Evolutionary conservation across 305 asterid species (phyloP).

Genomic region (Fraxinus dipetala): DNA sequence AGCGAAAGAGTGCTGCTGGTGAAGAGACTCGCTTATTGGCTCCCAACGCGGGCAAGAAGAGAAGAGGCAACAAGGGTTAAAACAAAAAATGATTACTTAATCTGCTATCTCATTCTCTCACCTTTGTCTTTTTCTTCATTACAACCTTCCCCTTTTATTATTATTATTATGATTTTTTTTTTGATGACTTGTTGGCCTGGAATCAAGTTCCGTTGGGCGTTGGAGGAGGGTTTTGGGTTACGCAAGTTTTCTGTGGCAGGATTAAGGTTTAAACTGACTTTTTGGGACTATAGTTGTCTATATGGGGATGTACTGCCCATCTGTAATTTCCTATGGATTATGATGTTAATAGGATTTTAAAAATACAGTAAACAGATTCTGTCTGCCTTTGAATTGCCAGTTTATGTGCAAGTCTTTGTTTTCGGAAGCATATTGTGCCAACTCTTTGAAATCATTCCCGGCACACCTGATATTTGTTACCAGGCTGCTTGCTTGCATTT

Average conservation of each 20-base stretch:
- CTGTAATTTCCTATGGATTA: neutral
- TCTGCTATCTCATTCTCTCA: slow-evolving; percentile 2
- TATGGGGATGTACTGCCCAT: slow-evolving; percentile 7
- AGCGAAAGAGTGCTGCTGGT: slow-evolving; percentile 13
- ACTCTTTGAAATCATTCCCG: neutral
- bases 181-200: neutral
- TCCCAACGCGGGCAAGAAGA: slow-evolving; percentile 12
- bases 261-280: neutral
- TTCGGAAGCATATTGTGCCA: neutral
- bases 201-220: neutral
- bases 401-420: neutral
- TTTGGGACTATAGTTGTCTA: slow-evolving; percentile 12
- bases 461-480: neutral
- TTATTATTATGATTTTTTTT: neutral
- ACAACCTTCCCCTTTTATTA: neutral
- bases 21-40: slow-evolving; percentile 9
- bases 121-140: slow-evolving; percentile 1
- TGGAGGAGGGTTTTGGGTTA: neutral
- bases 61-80: neutral
- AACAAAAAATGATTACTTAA: neutral
- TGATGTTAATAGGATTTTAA: neutral
- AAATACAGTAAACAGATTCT: neutral
- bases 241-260: neutral
- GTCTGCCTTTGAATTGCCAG: neutral
- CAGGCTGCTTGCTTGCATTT: neutral